phyloP scores from a whole-genome alignment of 176 grass and related monocot species.

The Melocanna baccifera region DNA sequence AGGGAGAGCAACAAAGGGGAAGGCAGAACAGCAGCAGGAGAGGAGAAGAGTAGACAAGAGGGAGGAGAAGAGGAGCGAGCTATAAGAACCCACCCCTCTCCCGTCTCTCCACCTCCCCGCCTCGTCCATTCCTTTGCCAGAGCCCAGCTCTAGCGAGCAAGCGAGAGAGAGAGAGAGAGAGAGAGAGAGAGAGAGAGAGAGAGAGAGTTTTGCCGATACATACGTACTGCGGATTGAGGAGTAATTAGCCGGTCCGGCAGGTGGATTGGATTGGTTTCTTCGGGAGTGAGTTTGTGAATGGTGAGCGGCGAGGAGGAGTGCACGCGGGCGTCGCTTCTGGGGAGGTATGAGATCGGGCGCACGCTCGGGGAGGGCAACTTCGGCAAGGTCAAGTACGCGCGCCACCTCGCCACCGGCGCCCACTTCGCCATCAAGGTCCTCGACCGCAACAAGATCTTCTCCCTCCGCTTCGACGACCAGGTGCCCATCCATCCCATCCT shows the following conservation, averaged over 20 bases:
- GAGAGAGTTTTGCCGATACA: neutral
- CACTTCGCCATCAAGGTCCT: slow-evolving; percentile 79
- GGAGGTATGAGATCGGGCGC: slow-evolving; percentile 61
- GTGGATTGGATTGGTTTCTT: neutral
- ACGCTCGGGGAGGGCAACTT: slow-evolving; percentile 86
- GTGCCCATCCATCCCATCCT: neutral
- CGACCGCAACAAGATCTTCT: slow-evolving; percentile 68
- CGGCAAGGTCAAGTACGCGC: slow-evolving; percentile 83
- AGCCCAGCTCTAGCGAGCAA: neutral
- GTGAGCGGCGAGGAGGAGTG: slow-evolving; percentile 41
- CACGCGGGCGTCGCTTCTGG: slow-evolving; percentile 42
- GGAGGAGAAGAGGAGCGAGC: neutral
- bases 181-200: neutral
- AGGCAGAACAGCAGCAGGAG: neutral
- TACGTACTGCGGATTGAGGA: neutral
- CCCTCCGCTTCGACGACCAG: slow-evolving; percentile 61
- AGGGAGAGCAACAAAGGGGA: neutral
- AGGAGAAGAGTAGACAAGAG: neutral
- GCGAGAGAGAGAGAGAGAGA: neutral
- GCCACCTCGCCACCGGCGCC: slow-evolving; percentile 38
- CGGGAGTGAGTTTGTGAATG: slow-evolving; percentile 30
- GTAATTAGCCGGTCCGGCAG: neutral
- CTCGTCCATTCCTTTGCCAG: neutral
- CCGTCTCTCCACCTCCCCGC: neutral
- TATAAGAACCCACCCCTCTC: slow-evolving; percentile 25